Percentiles rank a stretch among this genome's conserved stretches.
Evolutionary conservation across 148 eudicot genomes (phyloP).

Genomic region (Vaccinium vitisidaea): DNA sequence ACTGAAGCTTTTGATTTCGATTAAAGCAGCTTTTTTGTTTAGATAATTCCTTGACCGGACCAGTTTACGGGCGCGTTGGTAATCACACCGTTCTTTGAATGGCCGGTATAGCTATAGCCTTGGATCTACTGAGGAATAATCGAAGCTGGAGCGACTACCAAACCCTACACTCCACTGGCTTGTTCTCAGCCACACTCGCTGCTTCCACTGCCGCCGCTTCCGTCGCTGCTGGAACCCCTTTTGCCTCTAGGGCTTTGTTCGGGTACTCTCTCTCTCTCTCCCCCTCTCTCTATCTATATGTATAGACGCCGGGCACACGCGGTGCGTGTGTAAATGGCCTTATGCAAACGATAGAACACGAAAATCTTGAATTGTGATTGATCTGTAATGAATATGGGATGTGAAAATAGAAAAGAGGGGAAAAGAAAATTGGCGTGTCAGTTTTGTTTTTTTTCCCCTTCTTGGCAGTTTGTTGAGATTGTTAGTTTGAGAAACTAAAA

Average conservation of each 20-base stretch:
- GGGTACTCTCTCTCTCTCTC: constrained; percentile 25
- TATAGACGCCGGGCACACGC: neutral
- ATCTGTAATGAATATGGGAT: neutral
- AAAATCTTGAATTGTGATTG: too few relatives aligned
- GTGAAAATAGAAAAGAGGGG: neutral
- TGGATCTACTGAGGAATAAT: constrained; percentile 66
- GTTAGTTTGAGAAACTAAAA: neutral
- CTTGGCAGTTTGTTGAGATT: neutral
- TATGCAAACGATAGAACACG: too few relatives aligned
- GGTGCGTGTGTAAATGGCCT: neutral
- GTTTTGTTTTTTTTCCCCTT: neutral
- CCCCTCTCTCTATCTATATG: too few relatives aligned
- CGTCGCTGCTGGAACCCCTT: constrained; percentile 52
- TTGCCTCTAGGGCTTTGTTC: constrained; percentile 55
- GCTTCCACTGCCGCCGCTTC: constrained; percentile 60
- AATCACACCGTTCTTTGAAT: constrained; percentile 16
- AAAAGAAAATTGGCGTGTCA: neutral
- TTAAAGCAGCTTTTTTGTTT: too few relatives aligned
- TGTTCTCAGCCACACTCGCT: constrained; percentile 54
- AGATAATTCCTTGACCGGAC: neutral
- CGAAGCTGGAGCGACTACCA: constrained; percentile 36
- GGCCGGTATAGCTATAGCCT: constrained; percentile 62
- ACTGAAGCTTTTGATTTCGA: neutral
- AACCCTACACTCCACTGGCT: constrained; percentile 47
- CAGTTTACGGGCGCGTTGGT: neutral